These are phyloP conservation scores for Lycium ferocissimum DNA, from an alignment of 257 asterid genomes.

Conservation along the genomic window DNA sequence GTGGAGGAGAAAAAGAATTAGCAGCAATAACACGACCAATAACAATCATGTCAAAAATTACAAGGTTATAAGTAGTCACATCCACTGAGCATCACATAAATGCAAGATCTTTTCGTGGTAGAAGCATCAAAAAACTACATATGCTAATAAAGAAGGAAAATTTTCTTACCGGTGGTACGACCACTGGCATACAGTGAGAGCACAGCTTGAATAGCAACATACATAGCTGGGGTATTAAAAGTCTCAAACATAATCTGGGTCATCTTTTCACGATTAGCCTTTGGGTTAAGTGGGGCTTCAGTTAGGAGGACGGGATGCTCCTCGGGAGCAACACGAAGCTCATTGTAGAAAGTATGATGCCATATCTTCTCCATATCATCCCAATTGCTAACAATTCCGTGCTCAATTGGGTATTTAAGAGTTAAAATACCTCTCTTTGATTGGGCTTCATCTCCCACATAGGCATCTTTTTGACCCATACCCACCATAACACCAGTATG, in stretches of 20 bases:
- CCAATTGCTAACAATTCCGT: constrained; percentile 94
- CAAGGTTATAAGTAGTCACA: neutral
- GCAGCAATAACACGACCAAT: neutral
- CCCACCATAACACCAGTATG: constrained; percentile 98
- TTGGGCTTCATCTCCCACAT: constrained; percentile 93
- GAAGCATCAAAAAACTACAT: neutral
- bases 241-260: constrained; percentile 96
- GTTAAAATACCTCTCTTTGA: constrained; percentile 89
- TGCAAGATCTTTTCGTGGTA: constrained; percentile 4
- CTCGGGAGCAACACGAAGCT: constrained; percentile 95
- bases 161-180: constrained; percentile 82
- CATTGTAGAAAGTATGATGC: constrained; percentile 95
- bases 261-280: constrained; percentile 96
- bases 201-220: constrained; percentile 95
- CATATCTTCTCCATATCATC: constrained; percentile 97
- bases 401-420: constrained; percentile 91
- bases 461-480: constrained; percentile 95
- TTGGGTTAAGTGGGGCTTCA: constrained; percentile 93
- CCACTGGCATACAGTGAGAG: constrained; percentile 95
- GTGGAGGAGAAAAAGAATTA: constrained; percentile 18
- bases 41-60: neutral
- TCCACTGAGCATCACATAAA: neutral
- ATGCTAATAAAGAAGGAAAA: neutral
- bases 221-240: constrained; percentile 94
- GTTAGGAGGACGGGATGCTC: constrained; percentile 92